These are phyloP conservation scores for Podila clonocystis DNA, from an alignment of 192 early-diverging fungal genomes.

Conservation along the genomic window DNA sequence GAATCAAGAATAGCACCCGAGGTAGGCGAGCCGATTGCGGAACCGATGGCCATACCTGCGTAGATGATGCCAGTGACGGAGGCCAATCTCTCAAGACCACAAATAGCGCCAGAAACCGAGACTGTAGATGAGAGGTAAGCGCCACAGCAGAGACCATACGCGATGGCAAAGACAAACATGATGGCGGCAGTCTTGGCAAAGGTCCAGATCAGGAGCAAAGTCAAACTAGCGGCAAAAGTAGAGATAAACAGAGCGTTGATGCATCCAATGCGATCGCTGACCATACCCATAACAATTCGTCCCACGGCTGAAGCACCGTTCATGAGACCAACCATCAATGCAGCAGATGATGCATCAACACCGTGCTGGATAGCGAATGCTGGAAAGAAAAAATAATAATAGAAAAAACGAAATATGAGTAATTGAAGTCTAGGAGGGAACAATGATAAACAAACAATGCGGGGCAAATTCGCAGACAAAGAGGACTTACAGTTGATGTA, in stretches of 20 bases:
- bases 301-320: slow-evolving; percentile 69
- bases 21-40: slow-evolving; percentile 29
- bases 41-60: slow-evolving; percentile 45
- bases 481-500: slow-evolving; percentile 44
- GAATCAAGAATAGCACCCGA: slow-evolving; percentile 44
- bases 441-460: background rate
- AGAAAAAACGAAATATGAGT: background rate
- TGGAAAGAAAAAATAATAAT: slow-evolving; percentile 6
- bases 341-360: slow-evolving; percentile 51
- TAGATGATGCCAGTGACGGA: slow-evolving; percentile 43
- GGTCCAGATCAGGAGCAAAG: slow-evolving; percentile 58
- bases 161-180: slow-evolving; percentile 40
- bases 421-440: background rate
- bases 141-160: slow-evolving; percentile 48
- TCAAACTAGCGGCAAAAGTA: slow-evolving; percentile 55
- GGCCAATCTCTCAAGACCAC: slow-evolving; percentile 26
- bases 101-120: slow-evolving; percentile 34
- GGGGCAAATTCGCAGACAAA: background rate
- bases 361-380: slow-evolving; percentile 58
- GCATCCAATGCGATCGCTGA: slow-evolving; percentile 63
- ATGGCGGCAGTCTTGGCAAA: slow-evolving; percentile 50
- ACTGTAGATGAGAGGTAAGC: slow-evolving; percentile 47
- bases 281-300: slow-evolving; percentile 67
- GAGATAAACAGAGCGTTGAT: slow-evolving; percentile 61
- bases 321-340: slow-evolving; percentile 71